Evolutionary conservation across 2,329 filamentous ascomycete genomes (phyloP), one percentile per base, ranked within the genome.

Genomic region (Cladosporium oxysporum): DNA sequence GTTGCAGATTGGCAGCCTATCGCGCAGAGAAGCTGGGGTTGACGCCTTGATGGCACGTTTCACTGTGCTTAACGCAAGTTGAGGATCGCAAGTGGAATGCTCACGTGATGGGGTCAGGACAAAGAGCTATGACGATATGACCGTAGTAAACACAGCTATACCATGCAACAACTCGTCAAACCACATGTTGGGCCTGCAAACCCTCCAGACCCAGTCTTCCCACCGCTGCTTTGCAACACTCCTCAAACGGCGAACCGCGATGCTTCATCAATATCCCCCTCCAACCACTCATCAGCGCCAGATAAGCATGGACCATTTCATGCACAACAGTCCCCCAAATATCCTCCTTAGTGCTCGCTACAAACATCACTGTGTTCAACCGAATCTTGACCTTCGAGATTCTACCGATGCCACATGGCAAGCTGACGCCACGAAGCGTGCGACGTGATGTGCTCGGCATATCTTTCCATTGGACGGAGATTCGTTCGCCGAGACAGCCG

Each of bases 241-340:
- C 33, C 37, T 61, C 58, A 21, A 61, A 52, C 6, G 16, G 16
- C 26, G 16, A 44, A 11, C 41, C 58, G 10, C 23, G 58, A 21
- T 50, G 41, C 8, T 14, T 26, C 26, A n/a, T n/a, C 37, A 33
- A 23, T 18, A 26, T 6, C 1, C 18, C 44, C 5, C 23, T 18
- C 58, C 44, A 50, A 23, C n/a, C 29, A 6, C 41, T 35, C 41
- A 62, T 58, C 63, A 69, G 31, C 60, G 66, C 64, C 52, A 67
- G 60, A 44, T 67, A 69, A 5, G 67, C 68, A 60, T 69, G 68
- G 10, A 70, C 53, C 68, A 70, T 66, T 58, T 68, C 68, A 64
- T 70, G 69, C 35, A 68, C 65, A 64, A 70, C 64, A n/a, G 69
- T 69, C 1, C 44, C 58, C 58, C 58, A 61, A 6, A 50, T 50